Conservation (phyloP, 2,329 filamentous ascomycete genomes). For the Dactylonectria estremocensis region DNA sequence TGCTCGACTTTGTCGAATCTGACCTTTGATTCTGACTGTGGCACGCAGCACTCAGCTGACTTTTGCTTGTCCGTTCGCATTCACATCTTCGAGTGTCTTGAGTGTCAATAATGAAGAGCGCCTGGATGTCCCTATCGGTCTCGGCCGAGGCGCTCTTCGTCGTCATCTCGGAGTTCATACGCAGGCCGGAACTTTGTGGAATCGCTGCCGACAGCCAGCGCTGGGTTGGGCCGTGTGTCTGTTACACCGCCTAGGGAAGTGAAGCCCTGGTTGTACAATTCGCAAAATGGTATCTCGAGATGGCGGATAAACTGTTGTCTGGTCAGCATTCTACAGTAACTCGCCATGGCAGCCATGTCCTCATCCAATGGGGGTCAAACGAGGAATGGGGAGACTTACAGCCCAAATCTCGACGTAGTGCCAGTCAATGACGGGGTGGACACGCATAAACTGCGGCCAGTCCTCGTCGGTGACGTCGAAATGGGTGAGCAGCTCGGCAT, state of each 20-base stretch:
- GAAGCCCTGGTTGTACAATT: conserved; percentile 89
- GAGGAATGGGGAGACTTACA: conserved; percentile 68
- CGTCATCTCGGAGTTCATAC: conserved; percentile 81
- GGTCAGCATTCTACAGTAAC: conserved; percentile 32
- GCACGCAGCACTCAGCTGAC: neutral
- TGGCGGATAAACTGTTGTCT: conserved; percentile 79
- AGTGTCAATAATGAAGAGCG: neutral
- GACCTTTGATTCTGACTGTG: neutral
- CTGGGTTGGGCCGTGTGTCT: conserved; percentile 92
- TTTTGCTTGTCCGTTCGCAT: neutral
- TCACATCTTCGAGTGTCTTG: neutral
- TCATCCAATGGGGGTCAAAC: neutral
- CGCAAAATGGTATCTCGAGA: conserved; percentile 86
- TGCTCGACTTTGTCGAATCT: neutral
- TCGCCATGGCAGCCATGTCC: neutral
- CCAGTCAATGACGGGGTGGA: conserved; percentile 98
- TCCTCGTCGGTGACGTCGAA: conserved; percentile 91
- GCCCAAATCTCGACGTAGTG: conserved; percentile 92
- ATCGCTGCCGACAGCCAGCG: conserved; percentile 63
- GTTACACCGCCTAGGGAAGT: conserved; percentile 92
- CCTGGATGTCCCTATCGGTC: conserved; percentile 55
- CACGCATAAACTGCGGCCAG: conserved; percentile 93
- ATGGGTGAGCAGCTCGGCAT: conserved; percentile 82
- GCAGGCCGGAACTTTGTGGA: conserved; percentile 75
- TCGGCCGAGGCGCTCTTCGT: conserved; percentile 84